These are phyloP conservation scores for Francoa sonchifolia DNA, from an alignment of 441 rosid genomes.

Conservation along the genomic window DNA sequence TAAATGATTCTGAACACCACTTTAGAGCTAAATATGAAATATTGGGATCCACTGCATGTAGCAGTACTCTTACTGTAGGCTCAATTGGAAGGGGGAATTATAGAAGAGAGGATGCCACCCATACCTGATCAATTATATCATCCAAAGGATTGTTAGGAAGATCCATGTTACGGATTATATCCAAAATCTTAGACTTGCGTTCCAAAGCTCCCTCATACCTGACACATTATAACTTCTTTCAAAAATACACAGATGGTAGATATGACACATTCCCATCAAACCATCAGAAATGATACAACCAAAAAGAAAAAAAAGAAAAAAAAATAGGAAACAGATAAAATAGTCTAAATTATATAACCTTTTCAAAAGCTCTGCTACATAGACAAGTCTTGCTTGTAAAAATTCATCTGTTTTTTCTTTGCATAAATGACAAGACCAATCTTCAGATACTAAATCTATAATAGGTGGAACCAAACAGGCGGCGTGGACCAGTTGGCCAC, in stretches of 20 bases:
- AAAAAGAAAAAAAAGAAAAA: conserved; percentile 8
- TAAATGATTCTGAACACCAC: too few relatives aligned
- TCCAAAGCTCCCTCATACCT: conserved; percentile 87
- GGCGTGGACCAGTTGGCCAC: conserved; percentile 82
- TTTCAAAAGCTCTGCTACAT: conserved; percentile 56
- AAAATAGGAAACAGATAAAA: conserved; percentile 7
- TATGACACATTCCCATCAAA: too few relatives aligned
- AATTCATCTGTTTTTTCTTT: conserved; percentile 92
- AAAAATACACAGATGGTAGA: too few relatives aligned
- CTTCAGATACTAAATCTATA: conserved; percentile 51
- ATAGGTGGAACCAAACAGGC: conserved; percentile 80
- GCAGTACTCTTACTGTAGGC: too few relatives aligned
- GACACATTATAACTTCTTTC: conserved; percentile 16
- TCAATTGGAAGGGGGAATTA: too few relatives aligned
- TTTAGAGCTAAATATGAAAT: too few relatives aligned
- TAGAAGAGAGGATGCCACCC: too few relatives aligned
- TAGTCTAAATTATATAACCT: conserved; percentile 32
- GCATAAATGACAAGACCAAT: conserved; percentile 92
- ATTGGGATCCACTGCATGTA: too few relatives aligned
- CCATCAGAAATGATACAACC: conserved; percentile 1
- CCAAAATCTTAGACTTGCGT: conserved; percentile 81
- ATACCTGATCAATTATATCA: conserved; percentile 93
- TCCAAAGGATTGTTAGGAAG: conserved; percentile 98
- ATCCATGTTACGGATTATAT: conserved; percentile 75
- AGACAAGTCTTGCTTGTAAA: conserved; percentile 58